phyloP scores from a whole-genome alignment of 495 filamentous ascomycete genomes.

The Monascus purpureus region DNA sequence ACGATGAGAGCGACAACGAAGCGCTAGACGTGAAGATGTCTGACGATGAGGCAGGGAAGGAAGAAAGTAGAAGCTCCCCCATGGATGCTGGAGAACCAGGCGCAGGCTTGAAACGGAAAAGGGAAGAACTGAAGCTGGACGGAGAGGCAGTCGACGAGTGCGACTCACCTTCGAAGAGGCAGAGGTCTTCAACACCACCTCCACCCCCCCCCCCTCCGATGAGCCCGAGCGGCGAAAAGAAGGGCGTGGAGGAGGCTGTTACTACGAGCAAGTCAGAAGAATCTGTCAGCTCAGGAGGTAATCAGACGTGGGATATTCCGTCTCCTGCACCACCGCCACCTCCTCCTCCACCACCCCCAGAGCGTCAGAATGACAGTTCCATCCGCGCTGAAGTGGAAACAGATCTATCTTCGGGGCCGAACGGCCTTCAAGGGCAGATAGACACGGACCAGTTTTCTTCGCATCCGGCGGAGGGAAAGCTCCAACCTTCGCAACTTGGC shows the following conservation, averaged over 20 bases:
- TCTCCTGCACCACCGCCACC: slow-evolving; percentile 14
- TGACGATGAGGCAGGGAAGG: slow-evolving; percentile 34
- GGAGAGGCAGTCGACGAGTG: slow-evolving; percentile 11
- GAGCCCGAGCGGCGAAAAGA: slow-evolving; percentile 6
- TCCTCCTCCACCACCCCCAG: slow-evolving; percentile 1
- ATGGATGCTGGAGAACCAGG: slow-evolving; percentile 11
- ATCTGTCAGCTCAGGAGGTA: neutral
- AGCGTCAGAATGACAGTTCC: slow-evolving; percentile 3
- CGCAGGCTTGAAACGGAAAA: slow-evolving; percentile 48
- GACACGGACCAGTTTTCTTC: slow-evolving; percentile 2
- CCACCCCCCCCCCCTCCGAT: slow-evolving; percentile 19
- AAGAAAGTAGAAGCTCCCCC: slow-evolving; percentile 19
- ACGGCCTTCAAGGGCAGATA: too few species aligned
- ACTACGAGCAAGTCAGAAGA: neutral
- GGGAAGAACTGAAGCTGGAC: slow-evolving; percentile 25
- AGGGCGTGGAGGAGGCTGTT: slow-evolving; percentile 1
- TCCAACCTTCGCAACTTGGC: slow-evolving; percentile 10
- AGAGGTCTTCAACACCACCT: slow-evolving; percentile 26
- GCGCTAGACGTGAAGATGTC: slow-evolving; percentile 37
- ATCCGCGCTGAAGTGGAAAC: slow-evolving; percentile 2
- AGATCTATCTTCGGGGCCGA: too few species aligned
- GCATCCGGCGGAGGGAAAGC: slow-evolving; percentile 2
- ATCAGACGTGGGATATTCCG: slow-evolving; percentile 5
- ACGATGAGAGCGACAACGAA: slow-evolving; percentile 15
- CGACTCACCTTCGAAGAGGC: slow-evolving; percentile 21